Base-by-base conservation (phyloP, 2,329 filamentous ascomycete genomes). In the Cryphonectria japonica region DNA sequence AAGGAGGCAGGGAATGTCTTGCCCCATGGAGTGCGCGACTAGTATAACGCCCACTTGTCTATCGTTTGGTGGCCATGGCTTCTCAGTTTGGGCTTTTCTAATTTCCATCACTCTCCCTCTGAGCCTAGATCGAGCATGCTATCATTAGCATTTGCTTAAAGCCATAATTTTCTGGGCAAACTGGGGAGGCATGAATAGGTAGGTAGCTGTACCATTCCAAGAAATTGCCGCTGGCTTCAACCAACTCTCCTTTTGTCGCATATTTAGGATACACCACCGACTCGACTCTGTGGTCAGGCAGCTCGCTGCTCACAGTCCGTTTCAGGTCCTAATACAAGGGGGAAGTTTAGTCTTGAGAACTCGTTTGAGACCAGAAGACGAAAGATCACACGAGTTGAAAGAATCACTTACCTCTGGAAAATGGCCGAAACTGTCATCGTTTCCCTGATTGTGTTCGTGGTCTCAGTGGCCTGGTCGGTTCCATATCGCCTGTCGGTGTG, bases 11-110 rank as follows among this genome's bases (percentile, higher is more conserved):
- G 11, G 41, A 22, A 3, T 32, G 14, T 73, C 82, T 74, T 76
- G 86, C 85, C 91, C 91, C 91, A 90, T 97, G 3, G 92, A 95
- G 79, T 97, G 94, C 1, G 94, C 94, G 37, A 96, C 85, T 1
- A 97, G 85, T 54, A 97, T 85, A 2, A 94, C 92, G 71, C 91
- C 91, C 11, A 97, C 93, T 0, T 91, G 90, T n/a, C 92, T 90
- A 75, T 97, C 92, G 62, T 92, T 86, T 0, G 93, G 93, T 0
- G 94, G 93, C 77, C 92, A 94, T 13, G 92, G 90, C 0, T 89
- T 93, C 34, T 87, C 85, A 72, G 91, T 89, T 43, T 88, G 88
- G 71, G 89, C 88, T 78, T 97, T 94, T 72, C 85, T 81, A 22
- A 95, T 83, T 64, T 95, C 92, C 78, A 95, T 94, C 52, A 97